Base-by-base conservation (phyloP, 192 early-diverging fungal genomes). In the Umbelopsis ramanniana region DNA sequence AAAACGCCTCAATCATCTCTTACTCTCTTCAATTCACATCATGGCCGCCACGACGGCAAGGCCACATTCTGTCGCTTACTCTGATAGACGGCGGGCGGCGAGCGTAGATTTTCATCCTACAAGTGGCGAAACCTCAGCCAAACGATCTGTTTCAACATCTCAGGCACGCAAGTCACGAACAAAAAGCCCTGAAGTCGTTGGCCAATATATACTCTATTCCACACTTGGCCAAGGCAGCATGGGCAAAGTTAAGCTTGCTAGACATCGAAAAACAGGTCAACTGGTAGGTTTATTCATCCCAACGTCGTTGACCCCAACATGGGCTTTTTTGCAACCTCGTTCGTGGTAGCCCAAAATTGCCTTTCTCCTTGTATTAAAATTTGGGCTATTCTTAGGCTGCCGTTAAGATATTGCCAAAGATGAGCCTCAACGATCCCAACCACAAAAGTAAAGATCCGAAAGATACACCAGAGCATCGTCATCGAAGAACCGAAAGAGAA, bases 401-500 rank as follows among this genome's bases (percentile, higher is more conserved):
- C 17, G 57, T 63, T 29, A 63, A 63, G 57, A 63, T 63, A 74
- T 63, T 73, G 66, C 11, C 68, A 68, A 29, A 66, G 60, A 9
- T 66, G 69, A 23, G 71, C 71, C 69, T 73, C 57, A n/a, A 79
- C 67, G 68, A 73, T 74, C 21, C 74, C 71, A 29, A n/a, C 74
- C n/a, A 73, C 73, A 74, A 68, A 46, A 68, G 46, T n/a, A 79
- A 74, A 60, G 75, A 77, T 26, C 75, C 70, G 5, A 77, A 72
- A 52, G 70, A 72, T 63, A 68, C 75, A 10, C 52, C 83, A 69
- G 53, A 88, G 79, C 70, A 83, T 79, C 6, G 86, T 29, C 71
- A 72, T 40, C 75, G 68, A 21, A 43, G 75, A n/a, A 77, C 71
- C 17, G 53, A 47, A n/a, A 84, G 94, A 46, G 89, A 90, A 72